Conservation (phyloP, 495 filamentous ascomycete genomes). For the Penicillium canescens region DNA sequence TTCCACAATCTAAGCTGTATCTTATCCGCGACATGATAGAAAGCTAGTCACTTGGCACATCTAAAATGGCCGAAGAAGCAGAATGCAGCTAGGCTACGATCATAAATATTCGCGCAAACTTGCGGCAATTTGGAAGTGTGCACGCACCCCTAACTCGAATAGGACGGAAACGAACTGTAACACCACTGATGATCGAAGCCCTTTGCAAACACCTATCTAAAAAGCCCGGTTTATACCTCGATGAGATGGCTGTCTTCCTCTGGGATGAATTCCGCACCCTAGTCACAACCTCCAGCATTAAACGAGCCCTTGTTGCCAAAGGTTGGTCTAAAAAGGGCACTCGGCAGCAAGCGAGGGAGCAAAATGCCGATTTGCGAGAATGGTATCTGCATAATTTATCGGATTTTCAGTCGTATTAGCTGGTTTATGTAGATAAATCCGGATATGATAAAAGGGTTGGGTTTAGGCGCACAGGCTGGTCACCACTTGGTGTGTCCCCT, state of each 20-base stretch:
- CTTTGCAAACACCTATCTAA: conserved; percentile 33
- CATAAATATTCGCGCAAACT: conserved; percentile 23
- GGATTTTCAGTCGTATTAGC: no score
- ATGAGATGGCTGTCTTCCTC: conserved; percentile 36
- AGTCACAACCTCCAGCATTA: conserved; percentile 10
- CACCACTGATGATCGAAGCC: conserved; percentile 25
- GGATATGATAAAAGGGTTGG: no score
- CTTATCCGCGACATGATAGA: neutral
- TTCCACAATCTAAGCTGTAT: neutral
- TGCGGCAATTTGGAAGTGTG: conserved; percentile 25
- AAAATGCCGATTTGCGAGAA: conserved; percentile 24
- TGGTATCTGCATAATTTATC: neutral
- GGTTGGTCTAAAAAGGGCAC: conserved; percentile 31
- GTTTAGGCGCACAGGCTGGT: no score
- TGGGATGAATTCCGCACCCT: conserved; percentile 29
- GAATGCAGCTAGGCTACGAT: neutral
- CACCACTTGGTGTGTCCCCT: no score
- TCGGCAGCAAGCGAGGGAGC: conserved; percentile 31
- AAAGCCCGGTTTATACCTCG: conserved; percentile 30
- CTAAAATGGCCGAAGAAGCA: conserved; percentile 12
- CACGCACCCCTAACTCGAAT: conserved; percentile 21
- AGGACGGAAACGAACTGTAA: conserved; percentile 21
- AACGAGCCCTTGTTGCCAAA: conserved; percentile 4
- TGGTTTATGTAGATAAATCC: no score
- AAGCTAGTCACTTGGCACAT: neutral